Evolutionary conservation across 1,284 basidiomycete genomes (phyloP), one percentile per base, ranked within the genome.

Genomic region (Agaricales sp.): DNA sequence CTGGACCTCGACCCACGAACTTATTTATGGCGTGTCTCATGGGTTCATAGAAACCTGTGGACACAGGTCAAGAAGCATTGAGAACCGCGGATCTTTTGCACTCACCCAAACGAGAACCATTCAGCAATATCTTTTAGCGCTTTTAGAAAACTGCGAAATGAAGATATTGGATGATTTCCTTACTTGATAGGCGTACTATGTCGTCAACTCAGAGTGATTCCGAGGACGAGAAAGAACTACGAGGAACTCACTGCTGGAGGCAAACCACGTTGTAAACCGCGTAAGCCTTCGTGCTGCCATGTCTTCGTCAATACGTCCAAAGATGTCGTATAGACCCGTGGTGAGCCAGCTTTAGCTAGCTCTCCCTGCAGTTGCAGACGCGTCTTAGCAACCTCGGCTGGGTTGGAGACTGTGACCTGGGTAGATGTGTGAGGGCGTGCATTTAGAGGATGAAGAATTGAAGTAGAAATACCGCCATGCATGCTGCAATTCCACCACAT

Each of bases 331-430:
- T 98, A 99, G 2, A 98, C 88, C 60, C 79, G 86, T 54, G 76
- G 64, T 4, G 76, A 78, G 12, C 85, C 82, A 14, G 69, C 74
- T 61, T 85, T 89, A 35, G 86, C 78, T 13, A 97, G 78, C 67
- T 98, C 93, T 19, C 93, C 94, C 63, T 97, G 92, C 19, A 98
- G 75, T 63, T 97, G 93, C 49, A 98, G 68, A 51, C 94, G 83
- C 26, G 93, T 97, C 67, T 97, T 97, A 51, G 89, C 87, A 24
- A 96, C 92, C 61, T 96, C 93, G 8, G 90, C 87, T 48, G 86
- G 85, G 58, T 90, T 90, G 3, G 87, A 88, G 51, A 90, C 69
- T 8, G 87, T 90, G 44, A 90, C 87, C 87, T 89, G 55, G 44
- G 43, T 45, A 54, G 35, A 20, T 19, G 49, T 48, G 55, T 50